These are phyloP conservation scores for Bombardia bombarda DNA, from an alignment of 495 filamentous ascomycete species.

Conservation along the genomic window DNA sequence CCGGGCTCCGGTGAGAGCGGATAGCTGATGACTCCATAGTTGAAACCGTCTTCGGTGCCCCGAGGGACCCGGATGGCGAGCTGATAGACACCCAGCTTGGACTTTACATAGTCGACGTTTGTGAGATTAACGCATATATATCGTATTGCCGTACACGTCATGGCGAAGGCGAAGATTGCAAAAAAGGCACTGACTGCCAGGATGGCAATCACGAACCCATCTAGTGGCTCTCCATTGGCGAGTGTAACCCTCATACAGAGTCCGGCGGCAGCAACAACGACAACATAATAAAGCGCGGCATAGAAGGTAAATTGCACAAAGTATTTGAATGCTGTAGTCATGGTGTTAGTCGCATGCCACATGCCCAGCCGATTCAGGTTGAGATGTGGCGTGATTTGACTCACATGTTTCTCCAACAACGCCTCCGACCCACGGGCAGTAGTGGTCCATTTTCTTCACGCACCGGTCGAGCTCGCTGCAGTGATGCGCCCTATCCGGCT, in stretches of 20 bases:
- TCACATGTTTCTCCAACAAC: slow-evolving; percentile 68
- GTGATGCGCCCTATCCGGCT: slow-evolving; percentile 78
- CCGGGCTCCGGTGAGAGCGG: slow-evolving; percentile 20
- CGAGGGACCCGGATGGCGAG: slow-evolving; percentile 67
- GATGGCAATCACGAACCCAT: slow-evolving; percentile 29
- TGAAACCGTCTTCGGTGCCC: slow-evolving; percentile 32
- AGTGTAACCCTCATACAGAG: slow-evolving; percentile 22
- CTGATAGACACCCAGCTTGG: slow-evolving; percentile 53
- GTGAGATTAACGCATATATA: slow-evolving; percentile 65
- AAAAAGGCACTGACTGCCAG: slow-evolving; percentile 53
- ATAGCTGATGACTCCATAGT: slow-evolving; percentile 32
- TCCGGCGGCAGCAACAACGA: slow-evolving; percentile 44
- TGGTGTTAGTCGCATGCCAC: background rate
- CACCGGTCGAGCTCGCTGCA: slow-evolving; percentile 74
- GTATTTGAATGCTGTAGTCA: slow-evolving; percentile 60
- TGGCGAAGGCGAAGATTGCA: slow-evolving; percentile 63
- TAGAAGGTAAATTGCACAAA: slow-evolving; percentile 81
- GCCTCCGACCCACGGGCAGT: slow-evolving; percentile 92
- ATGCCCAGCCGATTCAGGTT: no score
- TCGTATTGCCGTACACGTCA: slow-evolving; percentile 62
- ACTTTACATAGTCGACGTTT: slow-evolving; percentile 70
- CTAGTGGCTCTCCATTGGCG: slow-evolving; percentile 15
- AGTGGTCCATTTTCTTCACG: slow-evolving; percentile 86
- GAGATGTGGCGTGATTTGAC: slow-evolving; percentile 5
- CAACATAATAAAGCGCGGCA: slow-evolving; percentile 56